phyloP scores from a whole-genome alignment of 257 asterid species.

The Gentiana dahurica region DNA sequence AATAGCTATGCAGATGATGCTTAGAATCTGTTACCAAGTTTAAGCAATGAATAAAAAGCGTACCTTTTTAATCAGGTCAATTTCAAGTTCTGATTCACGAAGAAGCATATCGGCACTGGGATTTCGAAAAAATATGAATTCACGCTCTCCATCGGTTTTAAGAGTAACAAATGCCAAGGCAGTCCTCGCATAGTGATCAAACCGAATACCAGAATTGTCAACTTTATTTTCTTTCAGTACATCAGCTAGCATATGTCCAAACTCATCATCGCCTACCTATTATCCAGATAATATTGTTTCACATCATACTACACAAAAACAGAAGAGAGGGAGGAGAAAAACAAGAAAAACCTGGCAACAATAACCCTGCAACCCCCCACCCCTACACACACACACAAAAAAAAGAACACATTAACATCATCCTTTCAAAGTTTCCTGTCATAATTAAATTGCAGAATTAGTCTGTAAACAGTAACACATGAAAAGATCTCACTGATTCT shows the following conservation, averaged over 20 bases:
- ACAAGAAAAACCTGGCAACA: no score
- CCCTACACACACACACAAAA: no score
- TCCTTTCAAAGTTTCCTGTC: no score
- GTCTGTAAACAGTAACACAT: no score
- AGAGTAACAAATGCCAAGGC: slow-evolving; percentile 86
- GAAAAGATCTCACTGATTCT: no score
- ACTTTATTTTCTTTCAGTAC: slow-evolving; percentile 72
- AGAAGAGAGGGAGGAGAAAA: not conserved
- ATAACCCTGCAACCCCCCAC: no score
- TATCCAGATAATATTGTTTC: slow-evolving; percentile 7
- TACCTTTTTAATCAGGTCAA: slow-evolving; percentile 64
- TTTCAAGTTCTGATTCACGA: slow-evolving; percentile 63
- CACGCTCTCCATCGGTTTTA: slow-evolving; percentile 86
- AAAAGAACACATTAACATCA: no score
- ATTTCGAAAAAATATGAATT: slow-evolving; percentile 79
- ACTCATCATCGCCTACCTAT: slow-evolving; percentile 92
- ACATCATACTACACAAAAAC: not conserved
- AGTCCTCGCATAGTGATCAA: slow-evolving; percentile 71
- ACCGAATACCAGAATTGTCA: slow-evolving; percentile 67
- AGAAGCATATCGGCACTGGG: slow-evolving; percentile 97
- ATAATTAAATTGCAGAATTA: no score
- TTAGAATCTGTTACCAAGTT: not conserved
- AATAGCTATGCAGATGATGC: no score
- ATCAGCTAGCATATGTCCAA: slow-evolving; percentile 74
- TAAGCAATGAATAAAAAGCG: not conserved